Evolutionary conservation across 371 early-diverging fungal species (phyloP).

Genomic region (Choanephora cucurbitarum): DNA sequence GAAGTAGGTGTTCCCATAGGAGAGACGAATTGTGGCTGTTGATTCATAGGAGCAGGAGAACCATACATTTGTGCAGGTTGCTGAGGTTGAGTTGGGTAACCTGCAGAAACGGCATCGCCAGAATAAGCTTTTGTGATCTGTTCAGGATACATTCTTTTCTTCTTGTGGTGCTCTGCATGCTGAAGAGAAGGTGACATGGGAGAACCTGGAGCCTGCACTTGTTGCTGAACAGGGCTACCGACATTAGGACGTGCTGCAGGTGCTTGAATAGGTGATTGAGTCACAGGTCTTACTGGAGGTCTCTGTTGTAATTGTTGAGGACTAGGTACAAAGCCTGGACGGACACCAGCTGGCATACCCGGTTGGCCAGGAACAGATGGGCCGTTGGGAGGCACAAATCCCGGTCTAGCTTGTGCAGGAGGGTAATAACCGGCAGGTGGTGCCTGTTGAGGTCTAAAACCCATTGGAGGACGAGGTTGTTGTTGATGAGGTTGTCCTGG

Average conservation of each 20-base stretch:
- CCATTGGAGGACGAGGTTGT: conserved; percentile 21
- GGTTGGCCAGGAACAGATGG: conserved; percentile 25
- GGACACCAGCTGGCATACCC: conserved; percentile 25
- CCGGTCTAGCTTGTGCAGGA: conserved; percentile 30
- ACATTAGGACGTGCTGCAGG: conserved; percentile 8
- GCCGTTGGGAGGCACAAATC: conserved; percentile 27
- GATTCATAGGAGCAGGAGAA: conserved; percentile 18
- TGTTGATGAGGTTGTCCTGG: conserved; percentile 23
- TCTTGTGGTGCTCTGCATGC: conserved; percentile 35
- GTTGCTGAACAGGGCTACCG: conserved; percentile 13
- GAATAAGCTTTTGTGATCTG: conserved; percentile 52
- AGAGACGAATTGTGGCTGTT: conserved; percentile 32
- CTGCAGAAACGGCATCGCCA: conserved; percentile 29
- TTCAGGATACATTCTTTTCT: conserved; percentile 67
- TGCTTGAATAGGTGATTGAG: conserved; percentile 17
- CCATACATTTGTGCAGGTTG: conserved; percentile 18
- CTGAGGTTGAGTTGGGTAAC: conserved; percentile 13
- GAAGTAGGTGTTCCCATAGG: conserved; percentile 26
- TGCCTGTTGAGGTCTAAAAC: conserved; percentile 27
- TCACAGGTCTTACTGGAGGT: conserved; percentile 29
- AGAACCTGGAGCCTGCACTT: conserved; percentile 5
- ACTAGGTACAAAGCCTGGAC: conserved; percentile 24
- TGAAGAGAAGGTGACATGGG: conserved; percentile 10
- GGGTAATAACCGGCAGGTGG: conserved; percentile 24
- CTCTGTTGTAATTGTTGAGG: conserved; percentile 2